Conservation (phyloP, 2,329 filamentous ascomycete species). For the Aspergillus arachidicola region DNA sequence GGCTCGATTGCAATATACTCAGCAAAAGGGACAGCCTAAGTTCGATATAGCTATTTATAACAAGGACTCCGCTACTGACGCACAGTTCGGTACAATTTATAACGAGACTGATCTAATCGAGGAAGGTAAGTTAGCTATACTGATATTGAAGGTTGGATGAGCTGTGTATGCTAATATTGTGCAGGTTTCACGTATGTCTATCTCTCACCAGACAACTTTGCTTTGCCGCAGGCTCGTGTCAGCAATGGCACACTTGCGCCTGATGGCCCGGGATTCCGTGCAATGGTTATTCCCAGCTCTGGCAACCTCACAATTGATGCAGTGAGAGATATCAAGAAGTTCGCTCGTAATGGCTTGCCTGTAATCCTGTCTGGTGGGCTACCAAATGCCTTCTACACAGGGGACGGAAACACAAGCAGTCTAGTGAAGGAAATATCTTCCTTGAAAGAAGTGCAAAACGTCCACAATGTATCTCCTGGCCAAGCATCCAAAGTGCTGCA, state of each 20-base stretch:
- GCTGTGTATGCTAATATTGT: neutral
- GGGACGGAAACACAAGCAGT: constrained; percentile 32
- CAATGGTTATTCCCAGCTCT: constrained; percentile 18
- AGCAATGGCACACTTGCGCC: constrained; percentile 32
- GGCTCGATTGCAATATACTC: constrained; percentile 18
- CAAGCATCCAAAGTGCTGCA: constrained; percentile 35
- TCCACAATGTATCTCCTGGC: constrained; percentile 34
- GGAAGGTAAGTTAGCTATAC: constrained; percentile 8
- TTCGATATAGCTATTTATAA: constrained; percentile 48
- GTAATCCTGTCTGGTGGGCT: constrained; percentile 38
- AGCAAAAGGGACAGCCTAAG: constrained; percentile 39
- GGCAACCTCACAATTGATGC: constrained; percentile 18
- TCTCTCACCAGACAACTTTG: constrained; percentile 50
- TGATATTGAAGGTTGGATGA: neutral
- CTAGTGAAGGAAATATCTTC: constrained; percentile 27
- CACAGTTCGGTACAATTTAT: constrained; percentile 14
- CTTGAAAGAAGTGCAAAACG: constrained; percentile 34
- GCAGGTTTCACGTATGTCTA: constrained; percentile 49
- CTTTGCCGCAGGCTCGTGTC: constrained; percentile 42
- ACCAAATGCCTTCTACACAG: constrained; percentile 3
- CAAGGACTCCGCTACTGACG: constrained; percentile 25
- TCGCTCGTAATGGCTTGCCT: constrained; percentile 32
- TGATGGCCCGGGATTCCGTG: constrained; percentile 27
- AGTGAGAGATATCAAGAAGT: constrained; percentile 15
- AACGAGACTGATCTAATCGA: constrained; percentile 17